Conservation (phyloP, 371 early-diverging fungal genomes). For the Amoeboaphelidium protococcarum region DNA sequence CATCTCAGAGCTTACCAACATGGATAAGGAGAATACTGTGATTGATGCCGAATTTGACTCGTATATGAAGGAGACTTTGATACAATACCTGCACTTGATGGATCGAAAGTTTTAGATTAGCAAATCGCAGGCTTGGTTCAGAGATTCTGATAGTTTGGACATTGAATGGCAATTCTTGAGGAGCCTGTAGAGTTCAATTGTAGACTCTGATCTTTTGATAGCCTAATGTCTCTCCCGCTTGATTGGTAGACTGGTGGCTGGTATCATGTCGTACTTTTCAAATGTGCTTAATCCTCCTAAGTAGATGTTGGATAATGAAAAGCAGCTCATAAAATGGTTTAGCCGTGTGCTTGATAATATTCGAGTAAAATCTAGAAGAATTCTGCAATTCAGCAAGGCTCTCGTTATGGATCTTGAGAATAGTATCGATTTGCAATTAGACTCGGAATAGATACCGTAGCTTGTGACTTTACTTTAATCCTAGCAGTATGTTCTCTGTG, state of each 20-base stretch:
- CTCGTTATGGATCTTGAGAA: constrained; percentile 39
- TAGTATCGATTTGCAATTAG: constrained; percentile 5
- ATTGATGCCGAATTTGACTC: too few relatives aligned
- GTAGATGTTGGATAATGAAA: not conserved
- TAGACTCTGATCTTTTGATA: not conserved
- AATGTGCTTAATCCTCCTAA: not conserved
- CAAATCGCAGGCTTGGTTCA: not conserved
- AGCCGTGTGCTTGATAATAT: constrained; percentile 30
- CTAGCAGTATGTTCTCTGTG: constrained; percentile 33
- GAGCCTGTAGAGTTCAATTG: constrained; percentile 5
- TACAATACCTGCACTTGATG: too few relatives aligned
- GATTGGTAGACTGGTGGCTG: constrained; percentile 10
- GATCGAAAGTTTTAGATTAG: too few relatives aligned
- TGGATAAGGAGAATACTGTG: too few relatives aligned
- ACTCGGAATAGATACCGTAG: not conserved
- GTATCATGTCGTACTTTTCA: constrained; percentile 21
- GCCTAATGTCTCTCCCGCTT: constrained; percentile 2
- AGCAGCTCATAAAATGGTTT: constrained; percentile 14
- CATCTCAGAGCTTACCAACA: too few relatives aligned
- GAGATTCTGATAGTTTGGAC: constrained; percentile 34
- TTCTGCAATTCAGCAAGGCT: constrained; percentile 29
- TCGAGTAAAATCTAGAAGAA: constrained; percentile 30
- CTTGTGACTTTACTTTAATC: constrained; percentile 27
- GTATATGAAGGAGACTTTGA: too few relatives aligned
- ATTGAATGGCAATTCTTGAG: constrained; percentile 48